Base-by-base conservation (phyloP, 805 yeast species). In the Priceomyces fermenticarens region DNA sequence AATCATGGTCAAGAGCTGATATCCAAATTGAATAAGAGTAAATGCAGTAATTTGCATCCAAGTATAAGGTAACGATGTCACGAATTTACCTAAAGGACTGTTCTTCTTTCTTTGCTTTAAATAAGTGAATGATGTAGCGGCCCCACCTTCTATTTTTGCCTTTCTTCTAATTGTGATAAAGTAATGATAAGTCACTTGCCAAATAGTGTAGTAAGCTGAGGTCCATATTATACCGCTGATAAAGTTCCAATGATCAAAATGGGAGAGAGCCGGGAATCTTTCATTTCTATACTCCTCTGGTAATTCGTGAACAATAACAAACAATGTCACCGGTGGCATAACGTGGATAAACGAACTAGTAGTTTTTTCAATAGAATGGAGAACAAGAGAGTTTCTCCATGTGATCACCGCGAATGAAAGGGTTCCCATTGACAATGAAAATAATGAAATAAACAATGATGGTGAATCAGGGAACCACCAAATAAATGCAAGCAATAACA, bases 141-240 rank as follows among this genome's bases (percentile, higher is more conserved):
- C 76, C 0, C 98, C 98, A 3, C 85, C 80, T 56, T 81, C 81
- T 49, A 91, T 91, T 67, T 89, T 81, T 39, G 85, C 86, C 28
- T 87, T 82, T 39, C 81, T 73, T 39, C 79, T 78, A 43, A 90
- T 77, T 1, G 97, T 90, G 54, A 91, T 91, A 63, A 91, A 91
- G 62, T 88, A 88, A 62, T 90, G 97, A 62, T 91, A 91, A 9
- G 81, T 61, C 0, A 82, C 76, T 67, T 93, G 99, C 99, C 99
- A 91, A 8, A 85, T 63, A 47, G 90, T 75, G 59, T 91, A 91
- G 52, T 85, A 81, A 13, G 87, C 55, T 0, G 95, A 85, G 0
- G 98, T 88, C 77, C 84, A 79, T 2, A 85, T 45, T 16, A 91
- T 75, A 0, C 93, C 90, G 36, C 77, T 66, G 47, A 80, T 58